These are phyloP conservation scores for Hirsutella thompsonii DNA, from an alignment of 2,329 filamentous ascomycete species.

Conservation along the genomic window DNA sequence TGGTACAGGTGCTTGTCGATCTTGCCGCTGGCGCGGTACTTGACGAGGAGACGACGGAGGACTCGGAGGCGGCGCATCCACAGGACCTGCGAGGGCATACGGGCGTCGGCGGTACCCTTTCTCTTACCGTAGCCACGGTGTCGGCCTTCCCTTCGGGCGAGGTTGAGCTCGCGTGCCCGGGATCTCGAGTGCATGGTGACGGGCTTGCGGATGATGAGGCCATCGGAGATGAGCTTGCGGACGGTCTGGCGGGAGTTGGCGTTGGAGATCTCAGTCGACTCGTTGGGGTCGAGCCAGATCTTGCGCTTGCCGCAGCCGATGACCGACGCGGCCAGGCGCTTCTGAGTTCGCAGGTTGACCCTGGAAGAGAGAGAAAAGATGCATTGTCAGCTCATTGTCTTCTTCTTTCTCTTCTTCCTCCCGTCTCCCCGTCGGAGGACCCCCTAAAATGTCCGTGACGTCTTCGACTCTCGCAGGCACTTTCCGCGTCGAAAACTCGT, in stretches of 20 bases:
- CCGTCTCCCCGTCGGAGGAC: no score
- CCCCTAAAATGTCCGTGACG: not conserved
- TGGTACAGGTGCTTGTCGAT: conserved; percentile 99
- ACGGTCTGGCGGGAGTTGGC: conserved; percentile 99
- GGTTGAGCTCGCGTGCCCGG: conserved; percentile 89
- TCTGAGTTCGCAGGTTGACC: conserved; percentile 99
- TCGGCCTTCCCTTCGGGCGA: conserved; percentile 86
- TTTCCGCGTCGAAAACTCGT: not conserved
- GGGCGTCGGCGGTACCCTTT: conserved; percentile 99
- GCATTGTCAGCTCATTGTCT: conserved; percentile 14
- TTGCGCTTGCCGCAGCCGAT: conserved; percentile 99
- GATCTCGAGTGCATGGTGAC: conserved; percentile 99
- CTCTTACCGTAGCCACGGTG: conserved; percentile 99
- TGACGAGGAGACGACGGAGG: conserved; percentile 96
- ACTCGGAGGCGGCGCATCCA: conserved; percentile 99
- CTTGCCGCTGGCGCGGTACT: conserved; percentile 99
- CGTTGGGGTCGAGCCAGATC: conserved; percentile 99
- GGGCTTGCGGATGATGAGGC: conserved; percentile 99
- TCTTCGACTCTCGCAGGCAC: not conserved
- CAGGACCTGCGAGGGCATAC: conserved; percentile 96
- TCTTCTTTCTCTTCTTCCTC: not conserved
- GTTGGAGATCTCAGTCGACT: conserved; percentile 98
- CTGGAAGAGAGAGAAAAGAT: conserved; percentile 35
- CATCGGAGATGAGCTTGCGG: conserved; percentile 99
- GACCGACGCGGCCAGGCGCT: conserved; percentile 98